These are phyloP conservation scores for Cornus florida DNA, from an alignment of 148 eudicot species.

Conservation along the genomic window DNA sequence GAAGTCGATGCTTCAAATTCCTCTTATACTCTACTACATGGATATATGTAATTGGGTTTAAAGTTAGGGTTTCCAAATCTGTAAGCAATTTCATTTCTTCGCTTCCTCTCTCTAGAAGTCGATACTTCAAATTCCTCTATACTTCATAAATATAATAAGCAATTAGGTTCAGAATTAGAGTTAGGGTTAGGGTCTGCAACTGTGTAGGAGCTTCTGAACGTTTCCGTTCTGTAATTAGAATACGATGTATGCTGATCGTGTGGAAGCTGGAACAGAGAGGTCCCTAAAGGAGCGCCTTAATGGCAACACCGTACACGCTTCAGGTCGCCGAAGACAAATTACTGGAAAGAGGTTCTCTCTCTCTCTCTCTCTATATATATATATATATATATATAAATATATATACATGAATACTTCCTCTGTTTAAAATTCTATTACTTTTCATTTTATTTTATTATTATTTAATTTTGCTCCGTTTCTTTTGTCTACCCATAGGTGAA, in stretches of 20 bases:
- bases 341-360: constrained; percentile 68
- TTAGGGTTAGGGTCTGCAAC: constrained; percentile 67
- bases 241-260: constrained; percentile 83
- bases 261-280: constrained; percentile 45
- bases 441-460: background rate
- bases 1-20: background rate
- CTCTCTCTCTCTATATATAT: background rate
- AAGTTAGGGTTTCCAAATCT: no score
- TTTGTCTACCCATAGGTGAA: background rate
- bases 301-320: constrained; percentile 34
- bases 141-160: no score
- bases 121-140: background rate
- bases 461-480: background rate
- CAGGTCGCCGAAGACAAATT: constrained; percentile 49
- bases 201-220: background rate
- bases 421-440: no score
- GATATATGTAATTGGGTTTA: no score
- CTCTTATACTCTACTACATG: no score
- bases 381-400: no score
- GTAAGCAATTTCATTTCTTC: background rate
- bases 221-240: background rate
- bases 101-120: background rate
- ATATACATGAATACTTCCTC: no score
- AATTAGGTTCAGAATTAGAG: constrained; percentile 24
- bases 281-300: constrained; percentile 70